phyloP scores from a whole-genome alignment of 306 rosid genomes.

The Citrullus colocynthis region DNA sequence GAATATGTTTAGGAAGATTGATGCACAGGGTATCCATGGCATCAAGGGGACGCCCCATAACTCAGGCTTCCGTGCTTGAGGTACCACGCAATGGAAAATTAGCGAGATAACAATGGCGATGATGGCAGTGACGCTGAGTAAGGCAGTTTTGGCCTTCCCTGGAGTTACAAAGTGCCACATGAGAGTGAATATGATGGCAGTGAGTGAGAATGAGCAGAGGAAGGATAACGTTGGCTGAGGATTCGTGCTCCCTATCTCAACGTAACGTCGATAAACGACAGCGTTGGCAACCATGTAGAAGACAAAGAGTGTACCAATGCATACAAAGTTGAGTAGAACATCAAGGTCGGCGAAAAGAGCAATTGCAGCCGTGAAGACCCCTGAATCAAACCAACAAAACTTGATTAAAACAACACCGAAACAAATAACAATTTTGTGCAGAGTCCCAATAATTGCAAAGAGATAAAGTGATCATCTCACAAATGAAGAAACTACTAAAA shows the following conservation, averaged over 20 bases:
- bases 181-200: constrained; percentile 51
- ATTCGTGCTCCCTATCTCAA: constrained; percentile 48
- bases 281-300: constrained; percentile 97
- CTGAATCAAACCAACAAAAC: constrained; percentile 24
- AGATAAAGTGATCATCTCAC: neutral
- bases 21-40: constrained; percentile 88
- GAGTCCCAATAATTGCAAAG: neutral
- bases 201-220: constrained; percentile 50
- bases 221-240: constrained; percentile 84
- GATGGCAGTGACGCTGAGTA: constrained; percentile 39
- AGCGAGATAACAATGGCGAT: constrained; percentile 36
- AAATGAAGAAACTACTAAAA: neutral
- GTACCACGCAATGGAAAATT: constrained; percentile 56
- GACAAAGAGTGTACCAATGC: constrained; percentile 94
- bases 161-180: constrained; percentile 49
- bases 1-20: constrained; percentile 70
- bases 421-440: neutral
- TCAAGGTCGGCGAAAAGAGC: constrained; percentile 73
- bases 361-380: constrained; percentile 71
- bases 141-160: constrained; percentile 35
- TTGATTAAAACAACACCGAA: neutral
- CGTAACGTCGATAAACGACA: constrained; percentile 72
- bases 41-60: constrained; percentile 93
- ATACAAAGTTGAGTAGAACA: constrained; percentile 64
- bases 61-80: constrained; percentile 71